Conservation (phyloP, 208 protist genomes). For the Trichomonas vaginalis region DNA sequence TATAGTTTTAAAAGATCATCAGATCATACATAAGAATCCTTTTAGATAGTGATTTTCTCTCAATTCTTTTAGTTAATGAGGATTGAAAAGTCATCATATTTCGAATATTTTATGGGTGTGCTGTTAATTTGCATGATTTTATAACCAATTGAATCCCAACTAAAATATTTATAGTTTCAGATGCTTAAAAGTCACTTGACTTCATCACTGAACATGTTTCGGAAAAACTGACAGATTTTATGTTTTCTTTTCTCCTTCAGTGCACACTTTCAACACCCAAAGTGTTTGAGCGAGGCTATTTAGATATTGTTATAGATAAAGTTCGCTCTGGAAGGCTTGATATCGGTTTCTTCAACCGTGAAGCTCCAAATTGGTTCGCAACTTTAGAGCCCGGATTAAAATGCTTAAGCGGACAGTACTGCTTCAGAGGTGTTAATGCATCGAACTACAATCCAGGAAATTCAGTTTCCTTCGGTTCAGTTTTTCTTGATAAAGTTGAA, state of each 20-base stretch:
- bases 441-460: background rate
- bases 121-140: too few relatives aligned
- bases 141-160: too few relatives aligned
- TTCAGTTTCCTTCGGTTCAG: background rate
- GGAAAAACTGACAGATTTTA: too few relatives aligned
- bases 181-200: too few relatives aligned
- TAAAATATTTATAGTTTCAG: too few relatives aligned
- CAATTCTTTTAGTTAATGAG: too few relatives aligned
- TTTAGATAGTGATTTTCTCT: too few relatives aligned
- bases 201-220: too few relatives aligned
- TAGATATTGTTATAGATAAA: background rate
- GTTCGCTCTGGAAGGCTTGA: background rate
- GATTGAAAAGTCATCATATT: too few relatives aligned
- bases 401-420: background rate
- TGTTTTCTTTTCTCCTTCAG: background rate
- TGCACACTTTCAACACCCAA: background rate
- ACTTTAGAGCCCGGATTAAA: background rate
- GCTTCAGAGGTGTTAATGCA: background rate
- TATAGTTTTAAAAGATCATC: too few relatives aligned
- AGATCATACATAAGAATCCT: too few relatives aligned
- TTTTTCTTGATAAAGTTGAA: background rate
- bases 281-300: background rate
- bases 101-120: too few relatives aligned
- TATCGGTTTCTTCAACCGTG: background rate
- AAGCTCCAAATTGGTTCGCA: background rate